These are phyloP conservation scores for Scleroderma bovista DNA, from an alignment of 768 basidiomycete genomes.

Conservation along the genomic window DNA sequence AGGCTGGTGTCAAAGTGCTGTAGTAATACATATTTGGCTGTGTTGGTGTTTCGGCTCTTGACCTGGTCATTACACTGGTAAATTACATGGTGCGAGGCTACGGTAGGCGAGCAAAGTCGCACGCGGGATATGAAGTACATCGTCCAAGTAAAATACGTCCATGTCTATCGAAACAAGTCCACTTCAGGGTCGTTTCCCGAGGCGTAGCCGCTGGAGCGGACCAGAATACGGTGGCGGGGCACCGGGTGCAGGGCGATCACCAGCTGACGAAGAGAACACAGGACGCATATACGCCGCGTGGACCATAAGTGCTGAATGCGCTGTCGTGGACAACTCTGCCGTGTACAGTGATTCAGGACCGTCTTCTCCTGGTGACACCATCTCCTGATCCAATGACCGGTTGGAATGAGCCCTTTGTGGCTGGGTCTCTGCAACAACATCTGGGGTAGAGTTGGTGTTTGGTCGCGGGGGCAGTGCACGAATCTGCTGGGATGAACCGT, in stretches of 20 bases:
- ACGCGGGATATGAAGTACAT: background rate
- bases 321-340: constrained; percentile 20
- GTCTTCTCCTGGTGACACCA: constrained; percentile 11
- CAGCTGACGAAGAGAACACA: constrained; percentile 10
- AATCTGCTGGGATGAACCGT: constrained; percentile 14
- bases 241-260: background rate
- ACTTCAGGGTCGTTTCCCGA: constrained; percentile 5
- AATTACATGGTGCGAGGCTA: background rate
- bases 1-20: background rate
- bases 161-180: background rate
- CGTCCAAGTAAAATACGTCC: background rate
- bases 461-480: constrained; percentile 30
- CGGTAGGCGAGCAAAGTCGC: background rate
- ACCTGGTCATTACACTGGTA: background rate
- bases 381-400: background rate
- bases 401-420: background rate
- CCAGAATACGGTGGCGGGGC: constrained; percentile 8
- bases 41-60: constrained; percentile 15
- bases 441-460: background rate
- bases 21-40: constrained; percentile 19
- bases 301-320: constrained; percentile 25
- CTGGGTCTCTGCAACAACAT: background rate
- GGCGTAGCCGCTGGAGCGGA: background rate
- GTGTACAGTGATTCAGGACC: constrained; percentile 12
- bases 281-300: constrained; percentile 22